Percentiles rank a stretch among this genome's conserved stretches.
phyloP scores from a whole-genome alignment of 208 protist genomes.

The Leishmania lainsoni region DNA sequence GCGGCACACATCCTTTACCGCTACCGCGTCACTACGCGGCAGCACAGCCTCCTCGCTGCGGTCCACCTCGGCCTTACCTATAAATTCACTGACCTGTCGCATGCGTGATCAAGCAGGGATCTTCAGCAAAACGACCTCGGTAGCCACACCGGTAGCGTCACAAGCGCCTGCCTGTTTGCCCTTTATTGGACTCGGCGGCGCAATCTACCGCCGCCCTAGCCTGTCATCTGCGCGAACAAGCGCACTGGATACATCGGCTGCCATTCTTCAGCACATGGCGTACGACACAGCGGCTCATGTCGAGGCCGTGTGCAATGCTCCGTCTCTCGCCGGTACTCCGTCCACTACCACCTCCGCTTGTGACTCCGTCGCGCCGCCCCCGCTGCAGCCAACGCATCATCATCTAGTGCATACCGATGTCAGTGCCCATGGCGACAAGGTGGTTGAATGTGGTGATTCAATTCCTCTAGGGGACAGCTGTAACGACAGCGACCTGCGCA shows the following conservation, averaged over 20 bases:
- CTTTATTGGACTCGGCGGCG: background rate
- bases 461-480: background rate
- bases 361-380: background rate
- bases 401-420: background rate
- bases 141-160: background rate
- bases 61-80: constrained; percentile 2
- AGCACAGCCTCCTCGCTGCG: constrained; percentile 11
- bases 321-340: background rate
- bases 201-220: constrained; percentile 5
- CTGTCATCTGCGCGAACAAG: constrained; percentile 9
- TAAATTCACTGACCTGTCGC: background rate
- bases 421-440: background rate
- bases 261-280: constrained; percentile 60
- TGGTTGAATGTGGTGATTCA: background rate
- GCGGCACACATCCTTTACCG: constrained; percentile 11
- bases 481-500: constrained; percentile 1
- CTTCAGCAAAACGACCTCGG: background rate
- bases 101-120: background rate
- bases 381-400: background rate
- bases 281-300: constrained; percentile 40
- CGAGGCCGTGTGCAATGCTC: constrained; percentile 13
- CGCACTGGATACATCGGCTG: constrained; percentile 43
- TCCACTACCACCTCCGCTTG: background rate
- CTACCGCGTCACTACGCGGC: background rate
- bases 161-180: background rate